Conservation (phyloP, 2,329 filamentous ascomycete species). For the Coniochaeta sp. region DNA sequence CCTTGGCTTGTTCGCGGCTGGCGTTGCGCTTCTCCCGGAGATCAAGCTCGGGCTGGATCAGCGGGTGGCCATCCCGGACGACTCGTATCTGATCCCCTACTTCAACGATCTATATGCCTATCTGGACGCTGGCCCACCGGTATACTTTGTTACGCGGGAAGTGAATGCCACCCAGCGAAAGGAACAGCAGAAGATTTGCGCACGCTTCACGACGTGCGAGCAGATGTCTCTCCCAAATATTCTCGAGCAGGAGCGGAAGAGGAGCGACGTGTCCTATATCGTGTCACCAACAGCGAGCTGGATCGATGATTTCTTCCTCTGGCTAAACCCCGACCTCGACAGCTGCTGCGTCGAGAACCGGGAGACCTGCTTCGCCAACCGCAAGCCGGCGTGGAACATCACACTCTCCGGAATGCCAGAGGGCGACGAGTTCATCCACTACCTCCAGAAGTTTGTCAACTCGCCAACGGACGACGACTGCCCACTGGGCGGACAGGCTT, state of each 20-base stretch:
- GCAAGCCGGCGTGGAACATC: slow-evolving; percentile 80
- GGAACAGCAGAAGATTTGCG: slow-evolving; percentile 82
- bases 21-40: slow-evolving; percentile 74
- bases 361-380: slow-evolving; percentile 69
- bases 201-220: slow-evolving; percentile 84
- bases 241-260: slow-evolving; percentile 88
- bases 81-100: slow-evolving; percentile 91
- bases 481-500: slow-evolving; percentile 79
- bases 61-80: slow-evolving; percentile 85
- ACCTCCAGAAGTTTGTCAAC: slow-evolving; percentile 74
- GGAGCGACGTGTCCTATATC: slow-evolving; percentile 81
- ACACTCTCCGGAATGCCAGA: slow-evolving; percentile 88
- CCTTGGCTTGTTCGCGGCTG: slow-evolving; percentile 78
- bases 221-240: slow-evolving; percentile 79
- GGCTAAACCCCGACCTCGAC: slow-evolving; percentile 84
- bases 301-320: slow-evolving; percentile 94
- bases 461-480: slow-evolving; percentile 78
- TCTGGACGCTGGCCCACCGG: slow-evolving; percentile 82
- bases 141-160: slow-evolving; percentile 87
- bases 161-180: slow-evolving; percentile 69
- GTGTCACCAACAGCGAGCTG: slow-evolving; percentile 85
- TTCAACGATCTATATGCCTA: slow-evolving; percentile 96
- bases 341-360: slow-evolving; percentile 64
- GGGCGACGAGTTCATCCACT: slow-evolving; percentile 81
- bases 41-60: slow-evolving; percentile 88